A percentile compares a stretch with the other conserved stretches of the same genome.
Conservation (phyloP, 495 filamentous ascomycete genomes). For the Oidiodendron maius region DNA sequence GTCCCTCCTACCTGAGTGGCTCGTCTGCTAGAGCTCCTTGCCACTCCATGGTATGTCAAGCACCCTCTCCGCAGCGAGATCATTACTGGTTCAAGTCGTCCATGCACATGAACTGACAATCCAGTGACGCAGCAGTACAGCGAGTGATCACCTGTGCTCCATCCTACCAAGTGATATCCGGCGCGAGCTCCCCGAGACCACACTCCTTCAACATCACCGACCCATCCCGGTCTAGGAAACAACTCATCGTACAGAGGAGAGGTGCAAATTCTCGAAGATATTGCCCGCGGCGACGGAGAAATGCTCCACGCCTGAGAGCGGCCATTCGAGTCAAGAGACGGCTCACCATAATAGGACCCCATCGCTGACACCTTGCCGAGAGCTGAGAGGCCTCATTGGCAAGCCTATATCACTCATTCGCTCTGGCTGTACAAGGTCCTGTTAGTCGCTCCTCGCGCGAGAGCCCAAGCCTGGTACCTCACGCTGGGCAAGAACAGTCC, state of each 20-base stretch:
- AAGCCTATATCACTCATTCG: slow-evolving; percentile 16
- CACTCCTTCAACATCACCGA: slow-evolving; percentile 1
- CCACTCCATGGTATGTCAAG: slow-evolving; percentile 16
- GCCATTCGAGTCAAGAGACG: slow-evolving; percentile 5
- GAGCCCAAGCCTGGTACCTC: slow-evolving; percentile 13
- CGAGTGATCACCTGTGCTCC: slow-evolving; percentile 14
- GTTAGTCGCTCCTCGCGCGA: slow-evolving; percentile 20
- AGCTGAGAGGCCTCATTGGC: slow-evolving; percentile 16
- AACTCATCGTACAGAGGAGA: slow-evolving; percentile 16
- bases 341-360: slow-evolving; percentile 17
- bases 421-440: slow-evolving; percentile 23
- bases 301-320: slow-evolving; percentile 17
- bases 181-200: not conserved
- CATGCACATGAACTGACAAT: slow-evolving; percentile 11
- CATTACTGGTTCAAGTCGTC: slow-evolving; percentile 8
- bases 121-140: slow-evolving; percentile 19
- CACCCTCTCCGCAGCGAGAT: not conserved
- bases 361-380: slow-evolving; percentile 12
- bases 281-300: slow-evolving; percentile 9
- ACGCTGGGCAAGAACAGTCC: slow-evolving; percentile 5
- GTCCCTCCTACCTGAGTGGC: slow-evolving; percentile 21
- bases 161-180: not conserved
- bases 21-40: slow-evolving; percentile 13
- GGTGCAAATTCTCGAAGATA: slow-evolving; percentile 9
- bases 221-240: slow-evolving; percentile 11